Conservation (phyloP, 1,284 basidiomycete genomes). For the Exsudoporus floridanus region DNA sequence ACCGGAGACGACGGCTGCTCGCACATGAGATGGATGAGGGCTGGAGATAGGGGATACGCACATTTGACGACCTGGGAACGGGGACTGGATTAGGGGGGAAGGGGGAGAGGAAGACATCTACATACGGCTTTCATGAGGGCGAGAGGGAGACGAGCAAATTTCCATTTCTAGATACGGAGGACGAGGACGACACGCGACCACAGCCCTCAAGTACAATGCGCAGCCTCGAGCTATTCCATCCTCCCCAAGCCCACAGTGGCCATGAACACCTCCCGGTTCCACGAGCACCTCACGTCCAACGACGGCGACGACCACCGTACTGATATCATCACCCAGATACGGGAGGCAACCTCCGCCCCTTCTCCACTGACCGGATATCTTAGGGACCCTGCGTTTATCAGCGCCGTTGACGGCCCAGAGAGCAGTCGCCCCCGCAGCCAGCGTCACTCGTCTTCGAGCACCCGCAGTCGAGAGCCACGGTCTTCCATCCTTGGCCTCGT, state of each 20-base stretch:
- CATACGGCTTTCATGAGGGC: no score
- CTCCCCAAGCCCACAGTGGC: slow-evolving; percentile 2
- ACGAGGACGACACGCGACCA: no score
- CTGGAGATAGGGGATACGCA: slow-evolving; percentile 32
- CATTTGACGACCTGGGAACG: slow-evolving; percentile 66
- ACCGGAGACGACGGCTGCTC: slow-evolving; percentile 80
- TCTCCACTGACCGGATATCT: slow-evolving; percentile 33
- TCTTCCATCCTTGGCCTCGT: slow-evolving; percentile 37
- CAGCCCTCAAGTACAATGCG: no score
- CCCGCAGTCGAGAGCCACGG: slow-evolving; percentile 27
- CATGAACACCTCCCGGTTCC: slow-evolving; percentile 34
- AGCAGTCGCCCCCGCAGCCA: slow-evolving; percentile 15
- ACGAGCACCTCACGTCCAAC: slow-evolving; percentile 28
- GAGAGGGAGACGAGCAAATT: no score
- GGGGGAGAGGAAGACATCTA: no score
- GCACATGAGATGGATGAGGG: slow-evolving; percentile 11
- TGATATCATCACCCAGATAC: slow-evolving; percentile 38
- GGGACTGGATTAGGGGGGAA: background rate
- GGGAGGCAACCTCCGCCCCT: slow-evolving; percentile 35
- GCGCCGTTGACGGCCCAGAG: slow-evolving; percentile 27
- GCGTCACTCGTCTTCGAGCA: slow-evolving; percentile 27
- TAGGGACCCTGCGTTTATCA: slow-evolving; percentile 32
- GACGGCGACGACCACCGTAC: slow-evolving; percentile 15
- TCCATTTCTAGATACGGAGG: no score
- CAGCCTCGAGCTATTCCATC: background rate